Evolutionary conservation across 805 yeast species (phyloP).

Genomic region (Candida ascalaphidarum): DNA sequence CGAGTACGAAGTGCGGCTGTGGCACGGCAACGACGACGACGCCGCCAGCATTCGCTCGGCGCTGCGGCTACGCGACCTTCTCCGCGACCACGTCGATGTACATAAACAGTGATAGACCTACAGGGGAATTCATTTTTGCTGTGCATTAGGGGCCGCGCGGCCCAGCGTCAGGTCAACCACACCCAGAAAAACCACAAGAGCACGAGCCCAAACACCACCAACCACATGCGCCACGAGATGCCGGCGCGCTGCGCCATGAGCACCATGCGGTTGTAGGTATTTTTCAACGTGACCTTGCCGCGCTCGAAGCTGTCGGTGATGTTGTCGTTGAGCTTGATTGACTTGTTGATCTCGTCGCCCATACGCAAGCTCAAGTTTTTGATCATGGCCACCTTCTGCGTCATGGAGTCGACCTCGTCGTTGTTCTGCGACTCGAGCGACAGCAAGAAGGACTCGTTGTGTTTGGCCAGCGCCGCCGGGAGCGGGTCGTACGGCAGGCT

Average conservation of each 20-base stretch:
- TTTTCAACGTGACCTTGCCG: conserved; percentile 31
- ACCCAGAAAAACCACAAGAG: conserved; percentile 32
- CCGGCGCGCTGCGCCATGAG: conserved; percentile 39
- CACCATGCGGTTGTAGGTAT: conserved; percentile 35
- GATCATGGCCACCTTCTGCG: conserved; percentile 31
- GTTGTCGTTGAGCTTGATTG: conserved; percentile 31
- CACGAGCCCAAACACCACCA: conserved; percentile 27
- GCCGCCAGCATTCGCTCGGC: too few species aligned
- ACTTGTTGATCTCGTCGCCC: conserved; percentile 37
- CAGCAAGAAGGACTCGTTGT: conserved; percentile 34
- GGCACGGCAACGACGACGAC: too few species aligned
- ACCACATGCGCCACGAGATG: conserved; percentile 37
- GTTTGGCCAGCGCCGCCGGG: conserved; percentile 23
- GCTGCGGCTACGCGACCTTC: too few species aligned
- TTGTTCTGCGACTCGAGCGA: conserved; percentile 35
- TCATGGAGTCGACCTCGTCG: conserved; percentile 33
- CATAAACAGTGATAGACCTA: too few species aligned
- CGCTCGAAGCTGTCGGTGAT: conserved; percentile 30
- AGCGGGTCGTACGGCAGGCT: conserved; percentile 31
- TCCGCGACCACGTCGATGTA: too few species aligned
- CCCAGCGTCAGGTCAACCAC: too few species aligned
- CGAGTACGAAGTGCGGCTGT: too few species aligned
- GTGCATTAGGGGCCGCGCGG: too few species aligned
- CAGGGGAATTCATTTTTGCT: too few species aligned
- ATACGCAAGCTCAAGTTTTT: conserved; percentile 32